Base-by-base conservation (phyloP, 441 rosid genomes). In the Jatropha podagrica region DNA sequence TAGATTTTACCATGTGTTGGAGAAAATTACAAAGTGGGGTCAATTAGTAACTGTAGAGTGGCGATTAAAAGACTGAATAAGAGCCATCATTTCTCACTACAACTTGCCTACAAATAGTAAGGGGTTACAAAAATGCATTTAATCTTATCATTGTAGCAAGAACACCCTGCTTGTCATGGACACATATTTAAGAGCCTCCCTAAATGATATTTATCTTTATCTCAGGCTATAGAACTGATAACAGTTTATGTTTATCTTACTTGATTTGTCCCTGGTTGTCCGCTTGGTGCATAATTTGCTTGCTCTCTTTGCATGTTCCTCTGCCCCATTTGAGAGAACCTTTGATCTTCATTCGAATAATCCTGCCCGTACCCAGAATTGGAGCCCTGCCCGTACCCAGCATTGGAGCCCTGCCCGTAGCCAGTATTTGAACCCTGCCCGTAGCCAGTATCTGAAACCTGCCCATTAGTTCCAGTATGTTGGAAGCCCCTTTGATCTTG, bases 301-400 rank as follows among this genome's bases (percentile, higher is more conserved):
- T 85, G 80, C 58, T 80, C 88, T 80, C 83, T 89, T 49, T 81
- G 86, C 68, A 23, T 48, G 46, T 74, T 85, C 65, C 83, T 83
- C 82, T 82, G 85, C 27, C 78, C 87, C 77, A 68, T 70, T 71
- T 68, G 88, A n/a, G 92, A 64, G 71, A 81, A 75, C 61, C 83
- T 72, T 75, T 76, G 87, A 37, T 61, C 78, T 44, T 60, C 85
- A 64, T 63, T 82, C 27, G 75, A 72, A 40, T 74, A 65, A 59
- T 71, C 84, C 76, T 85, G 89, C 58, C 88, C 86, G 69, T 73
- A 41, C 13, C 78, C 85, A 66, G 81, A 71, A 0, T n/a, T 75
- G 69, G 48, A 20, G 48, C 66, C 81, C 79, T 42, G 46, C 6
- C 46, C 46, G 4, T 42, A 42, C 3, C 4, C 46, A 42, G 46